A percentile compares a stretch with the other conserved stretches of the same genome.
Conservation (phyloP, 768 basidiomycete species). For the Tricholoma terreum region DNA sequence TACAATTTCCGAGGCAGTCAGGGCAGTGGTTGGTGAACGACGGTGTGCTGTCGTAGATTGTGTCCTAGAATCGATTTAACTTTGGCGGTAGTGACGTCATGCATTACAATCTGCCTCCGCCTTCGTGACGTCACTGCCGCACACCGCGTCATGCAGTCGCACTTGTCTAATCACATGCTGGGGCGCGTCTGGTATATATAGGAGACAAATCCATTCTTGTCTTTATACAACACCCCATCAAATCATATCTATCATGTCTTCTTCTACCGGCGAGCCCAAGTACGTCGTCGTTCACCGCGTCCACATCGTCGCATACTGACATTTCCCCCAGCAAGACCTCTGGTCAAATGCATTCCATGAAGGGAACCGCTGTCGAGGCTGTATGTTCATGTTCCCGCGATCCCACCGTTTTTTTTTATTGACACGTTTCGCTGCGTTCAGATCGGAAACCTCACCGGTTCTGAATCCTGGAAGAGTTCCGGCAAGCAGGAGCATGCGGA, state of each 20-base stretch:
- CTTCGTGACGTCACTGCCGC: too few species aligned
- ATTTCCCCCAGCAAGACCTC: slow-evolving; percentile 32
- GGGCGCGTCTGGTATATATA: too few species aligned
- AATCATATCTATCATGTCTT: slow-evolving; percentile 12
- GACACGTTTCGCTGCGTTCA: neutral
- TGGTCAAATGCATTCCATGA: slow-evolving; percentile 42
- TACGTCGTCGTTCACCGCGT: neutral
- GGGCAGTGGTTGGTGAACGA: slow-evolving; percentile 52
- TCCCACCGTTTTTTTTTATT: neutral
- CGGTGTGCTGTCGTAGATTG: slow-evolving; percentile 68
- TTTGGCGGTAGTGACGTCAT: too few species aligned
- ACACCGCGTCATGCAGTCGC: too few species aligned
- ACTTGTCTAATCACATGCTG: too few species aligned
- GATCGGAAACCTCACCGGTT: slow-evolving; percentile 48
- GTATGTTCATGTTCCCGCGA: slow-evolving; percentile 2
- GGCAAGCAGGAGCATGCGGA: slow-evolving; percentile 52
- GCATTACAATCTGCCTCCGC: too few species aligned
- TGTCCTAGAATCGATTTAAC: too few species aligned
- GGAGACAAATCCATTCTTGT: too few species aligned
- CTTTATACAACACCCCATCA: too few species aligned
- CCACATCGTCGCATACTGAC: neutral
- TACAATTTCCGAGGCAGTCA: slow-evolving; percentile 47
- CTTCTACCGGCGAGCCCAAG: slow-evolving; percentile 19
- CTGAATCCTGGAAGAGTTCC: slow-evolving; percentile 40
- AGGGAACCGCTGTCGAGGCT: slow-evolving; percentile 33